Evolutionary conservation across 1,139 yeast species (phyloP).

Genomic region (Magnusiomyces suaveolens): DNA sequence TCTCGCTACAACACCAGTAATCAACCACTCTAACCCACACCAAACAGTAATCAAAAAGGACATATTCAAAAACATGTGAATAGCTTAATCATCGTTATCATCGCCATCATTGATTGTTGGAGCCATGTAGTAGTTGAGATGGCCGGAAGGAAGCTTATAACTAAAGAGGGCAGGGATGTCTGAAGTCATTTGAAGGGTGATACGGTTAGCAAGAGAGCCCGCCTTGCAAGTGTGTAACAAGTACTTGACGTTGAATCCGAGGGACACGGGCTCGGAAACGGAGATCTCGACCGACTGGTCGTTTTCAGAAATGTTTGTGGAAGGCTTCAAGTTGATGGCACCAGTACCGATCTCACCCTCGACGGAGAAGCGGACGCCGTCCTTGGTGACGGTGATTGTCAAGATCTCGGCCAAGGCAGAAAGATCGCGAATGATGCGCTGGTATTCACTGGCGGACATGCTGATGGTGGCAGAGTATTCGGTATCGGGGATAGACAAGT

Average conservation of each 20-base stretch:
- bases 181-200: conserved; percentile 78
- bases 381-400: conserved; percentile 80
- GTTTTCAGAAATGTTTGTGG: conserved; percentile 69
- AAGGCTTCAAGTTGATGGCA: conserved; percentile 75
- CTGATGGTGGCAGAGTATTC: conserved; percentile 80
- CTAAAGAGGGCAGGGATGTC: conserved; percentile 93
- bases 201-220: conserved; percentile 61
- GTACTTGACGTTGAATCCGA: conserved; percentile 87
- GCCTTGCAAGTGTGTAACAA: conserved; percentile 88
- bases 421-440: conserved; percentile 84
- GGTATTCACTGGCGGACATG: conserved; percentile 81
- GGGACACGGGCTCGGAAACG: conserved; percentile 76
- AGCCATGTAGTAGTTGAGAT: conserved; percentile 68
- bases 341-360: conserved; percentile 94
- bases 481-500: conserved; percentile 87
- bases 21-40: background rate
- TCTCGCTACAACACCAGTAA: no score
- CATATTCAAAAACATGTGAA: no score
- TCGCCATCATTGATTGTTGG: conserved; percentile 7
- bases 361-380: conserved; percentile 78
- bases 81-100: no score
- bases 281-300: conserved; percentile 66
- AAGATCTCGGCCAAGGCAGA: conserved; percentile 79
- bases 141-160: conserved; percentile 86
- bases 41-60: no score